Base-by-base conservation (phyloP, 2,329 filamentous ascomycete genomes). In the Neocatenulostroma microsporum region DNA sequence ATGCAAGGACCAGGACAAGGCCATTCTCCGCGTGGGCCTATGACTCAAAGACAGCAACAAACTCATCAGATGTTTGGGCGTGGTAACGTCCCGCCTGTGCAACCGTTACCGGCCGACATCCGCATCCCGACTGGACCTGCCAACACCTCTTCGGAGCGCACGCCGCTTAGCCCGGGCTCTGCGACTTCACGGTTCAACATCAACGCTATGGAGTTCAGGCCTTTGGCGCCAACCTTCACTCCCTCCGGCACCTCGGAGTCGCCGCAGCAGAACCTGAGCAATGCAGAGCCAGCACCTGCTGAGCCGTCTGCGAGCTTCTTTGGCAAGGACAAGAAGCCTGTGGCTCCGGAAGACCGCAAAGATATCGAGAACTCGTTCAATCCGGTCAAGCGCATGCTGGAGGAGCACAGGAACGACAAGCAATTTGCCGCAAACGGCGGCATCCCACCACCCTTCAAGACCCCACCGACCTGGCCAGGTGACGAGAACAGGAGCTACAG, bases 401-500 rank as follows among this genome's bases (percentile, higher is more conserved):
- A 40, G 11, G 41, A 36, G 9, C 85, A 85, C 58, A 73, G 76
- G 42, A n/a, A n/a, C n/a, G n/a, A n/a, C n/a, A 65, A 68, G 37
- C 73, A 82, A 45, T 87, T 80, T 69, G 71, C 78, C 23, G 74
- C 78, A 40, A 94, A 91, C 53, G 81, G 80, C 30, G 87, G 86
- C n/a, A 75, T 95, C 36, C 82, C 82, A 24, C 82, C 82, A 19
- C 80, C 89, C 3, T 95, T 82, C 61, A 81, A 86, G 51, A 96
- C 91, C 1, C 69, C 72, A 9, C 87, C 87, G 1, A 88, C 82
- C 1, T 98, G 91, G 89, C 79, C 82, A 42, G 78, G 80, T 14
- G 82, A 85, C 46, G 69, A 75, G 28, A 84, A 93, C 46, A 84
- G 83, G 53, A 84, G 77, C 0, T 94, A 88, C 59, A 74, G 77